Evolutionary conservation across 2,329 filamentous ascomycete genomes (phyloP), one percentile per base, ranked within the genome.

Genomic region (Monosporascus sp.): DNA sequence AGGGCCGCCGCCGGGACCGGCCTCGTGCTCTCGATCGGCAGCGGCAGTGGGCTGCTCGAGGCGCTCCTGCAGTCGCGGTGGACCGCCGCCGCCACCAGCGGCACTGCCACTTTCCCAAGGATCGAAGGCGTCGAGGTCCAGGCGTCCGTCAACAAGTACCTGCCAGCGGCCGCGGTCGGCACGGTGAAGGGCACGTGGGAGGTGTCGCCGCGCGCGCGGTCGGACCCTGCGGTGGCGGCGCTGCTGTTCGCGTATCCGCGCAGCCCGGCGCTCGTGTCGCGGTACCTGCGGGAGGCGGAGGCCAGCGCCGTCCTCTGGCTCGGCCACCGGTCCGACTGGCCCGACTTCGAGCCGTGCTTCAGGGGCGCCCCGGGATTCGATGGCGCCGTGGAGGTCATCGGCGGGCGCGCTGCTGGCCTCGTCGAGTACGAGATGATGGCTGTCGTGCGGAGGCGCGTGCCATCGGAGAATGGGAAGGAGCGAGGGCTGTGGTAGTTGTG

Each of bases 21-120:
- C 11, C 24, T 48, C 15, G 31, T 51, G 0, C 60, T 69, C 22
- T 69, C 66, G 8, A 58, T 69, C 7, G 66, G 66, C 28, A 69
- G 66, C 37, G 67, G 66, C 24, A 63, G 64, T 1, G 67, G 66
- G 3, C 51, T 69, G 7, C 56, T 69, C 1, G 66, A 69, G 38
- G 58, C 62, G 3, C 53, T 68, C 2, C 49, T 67, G 2, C 51
- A 65, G 26, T 26, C 43, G 5, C 43, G 43, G 26, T 46, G 43
- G 43, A n/a, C 43, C 6, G 7, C 26, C 7, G 26, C 26, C 26
- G 7, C 26, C 37, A 14, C 38, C 38, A 41, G 1, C 38, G 8
- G 17, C 7, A 17, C 38, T n/a, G 17, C 18, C 7, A 14, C 41
- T 7, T 15, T 14, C 3, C 20, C 14, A 6, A 18, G 17, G 11